A percentile compares a stretch with the other conserved stretches of the same genome.
phyloP scores from a whole-genome alignment of 306 rosid species.

The Morella rubra region DNA sequence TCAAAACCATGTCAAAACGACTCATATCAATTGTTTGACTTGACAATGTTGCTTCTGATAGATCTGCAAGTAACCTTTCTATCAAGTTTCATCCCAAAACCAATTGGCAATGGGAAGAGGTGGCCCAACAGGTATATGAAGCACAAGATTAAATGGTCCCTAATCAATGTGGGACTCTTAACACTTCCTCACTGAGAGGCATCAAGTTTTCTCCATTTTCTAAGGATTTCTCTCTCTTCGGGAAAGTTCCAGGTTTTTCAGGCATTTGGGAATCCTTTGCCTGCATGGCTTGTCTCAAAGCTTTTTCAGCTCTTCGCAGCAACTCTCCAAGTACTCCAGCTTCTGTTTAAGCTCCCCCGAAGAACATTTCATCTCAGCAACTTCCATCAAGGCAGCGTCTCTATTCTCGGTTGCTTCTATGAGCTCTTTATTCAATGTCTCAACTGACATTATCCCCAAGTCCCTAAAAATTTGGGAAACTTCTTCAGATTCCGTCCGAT shows the following conservation, averaged over 20 bases:
- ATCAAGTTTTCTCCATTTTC: constrained; percentile 54
- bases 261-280: constrained; percentile 38
- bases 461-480: constrained; percentile 77
- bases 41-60: too few species aligned
- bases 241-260: constrained; percentile 46
- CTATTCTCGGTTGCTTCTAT: constrained; percentile 61
- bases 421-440: constrained; percentile 68
- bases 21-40: too few species aligned
- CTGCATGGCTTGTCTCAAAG: constrained; percentile 57
- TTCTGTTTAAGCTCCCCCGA: constrained; percentile 77
- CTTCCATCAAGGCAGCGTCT: constrained; percentile 73
- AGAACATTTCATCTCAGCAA: constrained; percentile 80
- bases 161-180: too few species aligned
- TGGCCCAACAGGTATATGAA: too few species aligned
- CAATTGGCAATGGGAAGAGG: too few species aligned
- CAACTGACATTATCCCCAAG: constrained; percentile 62
- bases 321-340: constrained; percentile 73
- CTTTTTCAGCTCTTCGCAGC: constrained; percentile 90
- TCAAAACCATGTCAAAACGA: too few species aligned
- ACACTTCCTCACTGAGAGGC: constrained; percentile 73
- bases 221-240: constrained; percentile 42
- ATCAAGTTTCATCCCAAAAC: too few species aligned
- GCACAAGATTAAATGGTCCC: too few species aligned
- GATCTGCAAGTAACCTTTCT: too few species aligned
- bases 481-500: constrained; percentile 77